Base-by-base conservation (phyloP, 2,329 filamentous ascomycete genomes). In the Phaeoacremonium minimum region DNA sequence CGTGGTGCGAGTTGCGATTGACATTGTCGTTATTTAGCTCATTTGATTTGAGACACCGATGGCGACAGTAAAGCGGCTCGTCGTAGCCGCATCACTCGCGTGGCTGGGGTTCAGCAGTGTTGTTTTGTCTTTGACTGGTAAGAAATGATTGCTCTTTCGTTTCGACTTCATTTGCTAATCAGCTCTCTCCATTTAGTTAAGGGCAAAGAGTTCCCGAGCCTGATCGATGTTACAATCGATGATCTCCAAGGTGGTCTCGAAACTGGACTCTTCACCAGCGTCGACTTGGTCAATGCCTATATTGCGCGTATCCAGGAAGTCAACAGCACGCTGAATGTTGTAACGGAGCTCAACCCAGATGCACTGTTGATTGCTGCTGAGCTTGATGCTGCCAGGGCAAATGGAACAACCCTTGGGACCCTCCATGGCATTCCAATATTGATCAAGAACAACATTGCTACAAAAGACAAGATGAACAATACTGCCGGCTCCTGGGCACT, bases 381-480 rank as follows among this genome's bases (percentile, higher is more conserved):
- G 7, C 43, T 54, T 7, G 60, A 63, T 32, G 38, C 22, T 7
- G 44, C 56, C 40, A 44, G 54, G 31, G 41, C 40, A 3, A 28
- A 28, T 2, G 45, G 45, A 5, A 43, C 42, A 22, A 33, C 45
- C 11, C 31, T 37, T n/a, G 47, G 69, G 2, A 74, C 74, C 5
- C 60, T 81, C 1, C 77, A 83, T 51, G 79, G 79, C 4, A 66
- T 83, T 3, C 79, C 79, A 0, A 71, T 83, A 26, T 55, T 83
- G 8, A 65, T 83, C 58, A 83, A 83, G 55, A 73, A 79, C 53
- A 80, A 77, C 48, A 80, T 83, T 39, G 77, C 71, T 14, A 83
- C 77, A 1, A 50, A 60, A 3, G 78, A 82, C 49, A 51, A 64
- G 43, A 77, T 80, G 73, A 69, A 75, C 50, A 82, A 75, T 41